Percentiles rank a stretch among this genome's conserved stretches.
Conservation (phyloP, 805 yeast genomes). For the Schwanniomyces yamadae region DNA sequence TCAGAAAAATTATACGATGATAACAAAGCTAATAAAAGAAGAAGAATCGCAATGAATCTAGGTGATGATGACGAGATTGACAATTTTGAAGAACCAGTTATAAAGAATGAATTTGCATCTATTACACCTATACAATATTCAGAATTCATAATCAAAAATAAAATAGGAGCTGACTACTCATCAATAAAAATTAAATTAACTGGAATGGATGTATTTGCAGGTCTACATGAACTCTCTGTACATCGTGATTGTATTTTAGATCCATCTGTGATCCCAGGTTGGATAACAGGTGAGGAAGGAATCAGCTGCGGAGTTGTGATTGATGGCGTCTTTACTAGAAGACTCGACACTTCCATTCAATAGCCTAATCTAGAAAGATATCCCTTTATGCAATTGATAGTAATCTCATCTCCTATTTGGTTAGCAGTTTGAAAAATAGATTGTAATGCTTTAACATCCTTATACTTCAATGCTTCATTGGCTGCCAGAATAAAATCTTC, state of each 20-base stretch:
- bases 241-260: constrained; percentile 42
- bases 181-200: constrained; percentile 41
- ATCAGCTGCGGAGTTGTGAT: constrained; percentile 42
- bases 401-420: constrained; percentile 11
- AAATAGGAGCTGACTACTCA: constrained; percentile 14
- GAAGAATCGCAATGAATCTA: constrained; percentile 1
- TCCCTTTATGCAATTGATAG: constrained; percentile 14
- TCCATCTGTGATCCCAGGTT: constrained; percentile 61
- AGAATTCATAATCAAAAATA: constrained; percentile 43
- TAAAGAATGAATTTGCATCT: constrained; percentile 45
- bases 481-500: constrained; percentile 52
- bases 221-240: constrained; percentile 65
- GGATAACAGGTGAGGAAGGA: constrained; percentile 80
- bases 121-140: constrained; percentile 58
- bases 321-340: constrained; percentile 16
- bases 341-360: constrained; percentile 8
- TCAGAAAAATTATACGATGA: constrained; percentile 42
- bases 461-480: constrained; percentile 45
- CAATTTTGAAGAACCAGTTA: constrained; percentile 12
- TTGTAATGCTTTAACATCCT: constrained; percentile 37
- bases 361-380: constrained; percentile 29
- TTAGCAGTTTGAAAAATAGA: constrained; percentile 20
- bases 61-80: constrained; percentile 18
- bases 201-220: constrained; percentile 77
- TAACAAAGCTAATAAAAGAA: constrained; percentile 12